Evolutionary conservation across 164 flowering plant species (phyloP).

Genomic region (Tetracentron sinense): DNA sequence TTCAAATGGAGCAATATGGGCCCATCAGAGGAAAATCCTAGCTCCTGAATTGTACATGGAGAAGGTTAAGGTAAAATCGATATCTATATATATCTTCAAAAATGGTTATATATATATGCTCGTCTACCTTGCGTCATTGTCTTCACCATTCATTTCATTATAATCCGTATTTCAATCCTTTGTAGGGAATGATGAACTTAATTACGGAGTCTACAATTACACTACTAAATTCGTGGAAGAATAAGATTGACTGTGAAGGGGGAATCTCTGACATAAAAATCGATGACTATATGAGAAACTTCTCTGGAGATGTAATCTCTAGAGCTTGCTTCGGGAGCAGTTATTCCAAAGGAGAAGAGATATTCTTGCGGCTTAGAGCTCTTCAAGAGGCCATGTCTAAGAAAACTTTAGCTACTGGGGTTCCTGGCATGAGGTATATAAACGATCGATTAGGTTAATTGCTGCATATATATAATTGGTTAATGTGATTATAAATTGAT

Average conservation of each 20-base stretch:
- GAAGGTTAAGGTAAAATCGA: conserved; percentile 36
- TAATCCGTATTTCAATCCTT: no score
- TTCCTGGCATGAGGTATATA: conserved; percentile 34
- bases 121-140: no score
- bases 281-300: conserved; percentile 33
- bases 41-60: conserved; percentile 41
- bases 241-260: conserved; percentile 22
- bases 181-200: conserved; percentile 37
- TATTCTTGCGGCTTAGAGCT: conserved; percentile 20
- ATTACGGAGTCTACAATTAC: conserved; percentile 34
- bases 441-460: no score
- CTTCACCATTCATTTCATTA: neutral
- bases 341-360: conserved; percentile 22
- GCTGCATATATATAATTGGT: no score
- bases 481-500: no score
- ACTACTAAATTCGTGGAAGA: conserved; percentile 36
- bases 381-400: conserved; percentile 27
- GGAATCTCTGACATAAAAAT: conserved; percentile 31
- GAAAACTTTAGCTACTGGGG: conserved; percentile 15
- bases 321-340: conserved; percentile 32
- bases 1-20: conserved; percentile 43
- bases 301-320: conserved; percentile 33
- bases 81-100: neutral
- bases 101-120: no score
- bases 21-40: conserved; percentile 43